Evolutionary conservation across 1,139 yeast species (phyloP).

Genomic region (Sugiyamaella neomexicana): DNA sequence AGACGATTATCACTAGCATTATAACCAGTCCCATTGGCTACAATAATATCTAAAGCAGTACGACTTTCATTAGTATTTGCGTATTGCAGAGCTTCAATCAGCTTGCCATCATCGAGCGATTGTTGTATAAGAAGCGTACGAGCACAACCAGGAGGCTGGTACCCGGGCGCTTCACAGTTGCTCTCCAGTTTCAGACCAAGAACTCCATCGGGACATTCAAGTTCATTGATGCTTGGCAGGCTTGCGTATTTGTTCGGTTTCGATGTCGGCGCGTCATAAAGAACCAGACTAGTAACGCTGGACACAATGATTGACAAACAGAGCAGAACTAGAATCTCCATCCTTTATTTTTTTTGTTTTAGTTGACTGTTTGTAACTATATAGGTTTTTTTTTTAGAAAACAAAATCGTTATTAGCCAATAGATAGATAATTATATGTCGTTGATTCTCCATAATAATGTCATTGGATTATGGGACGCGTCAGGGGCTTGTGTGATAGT

Average conservation of each 20-base stretch:
- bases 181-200: constrained; percentile 11
- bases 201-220: constrained; percentile 15
- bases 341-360: not conserved
- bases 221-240: constrained; percentile 6
- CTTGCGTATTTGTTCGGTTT: not conserved
- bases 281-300: not conserved
- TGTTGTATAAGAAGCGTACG: constrained; percentile 11
- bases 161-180: constrained; percentile 4
- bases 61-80: constrained; percentile 14
- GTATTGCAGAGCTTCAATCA: constrained; percentile 6
- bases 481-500: not conserved
- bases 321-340: not conserved
- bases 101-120: constrained; percentile 9
- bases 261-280: not conserved
- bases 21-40: constrained; percentile 3
- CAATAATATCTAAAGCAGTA: not conserved
- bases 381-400: too few relatives aligned
- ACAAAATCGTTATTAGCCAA: too few relatives aligned
- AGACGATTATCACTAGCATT: constrained; percentile 6
- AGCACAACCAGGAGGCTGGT: not conserved
- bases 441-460: not conserved
- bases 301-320: not conserved
- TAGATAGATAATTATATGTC: not conserved
- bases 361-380: not conserved
- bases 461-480: not conserved